Evolutionary conservation across 2,329 filamentous ascomycete species (phyloP).

Genomic region (Fusarium verticillioides): DNA sequence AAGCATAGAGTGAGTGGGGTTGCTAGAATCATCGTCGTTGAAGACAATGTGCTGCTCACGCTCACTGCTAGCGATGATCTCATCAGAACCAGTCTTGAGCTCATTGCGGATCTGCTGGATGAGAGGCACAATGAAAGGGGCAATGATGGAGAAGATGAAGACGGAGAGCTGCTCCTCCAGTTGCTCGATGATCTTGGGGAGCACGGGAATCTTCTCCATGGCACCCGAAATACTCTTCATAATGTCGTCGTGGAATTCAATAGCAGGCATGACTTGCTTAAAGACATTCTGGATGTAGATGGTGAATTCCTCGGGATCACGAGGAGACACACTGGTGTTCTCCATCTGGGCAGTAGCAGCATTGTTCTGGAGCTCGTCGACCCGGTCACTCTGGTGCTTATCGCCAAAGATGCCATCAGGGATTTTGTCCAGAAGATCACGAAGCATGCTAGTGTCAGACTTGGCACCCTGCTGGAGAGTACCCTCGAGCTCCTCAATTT

Average conservation of each 20-base stretch:
- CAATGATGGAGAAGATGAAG: constrained; percentile 92
- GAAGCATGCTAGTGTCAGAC: constrained; percentile 78
- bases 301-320: constrained; percentile 86
- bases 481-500: constrained; percentile 89
- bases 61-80: constrained; percentile 87
- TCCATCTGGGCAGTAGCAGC: constrained; percentile 80
- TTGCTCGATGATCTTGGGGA: constrained; percentile 87
- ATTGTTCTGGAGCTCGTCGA: constrained; percentile 82
- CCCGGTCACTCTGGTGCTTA: constrained; percentile 77
- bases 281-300: constrained; percentile 78
- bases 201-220: constrained; percentile 85
- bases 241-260: constrained; percentile 90
- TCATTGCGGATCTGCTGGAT: constrained; percentile 89
- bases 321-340: constrained; percentile 78
- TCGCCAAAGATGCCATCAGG: constrained; percentile 83
- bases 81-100: constrained; percentile 84
- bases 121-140: constrained; percentile 87
- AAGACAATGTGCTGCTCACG: constrained; percentile 90
- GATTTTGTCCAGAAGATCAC: constrained; percentile 83
- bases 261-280: constrained; percentile 85
- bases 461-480: constrained; percentile 74
- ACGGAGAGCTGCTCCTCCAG: constrained; percentile 87
- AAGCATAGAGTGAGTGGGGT: constrained; percentile 95
- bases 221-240: constrained; percentile 82
- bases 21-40: constrained; percentile 76